Conservation (phyloP, 495 filamentous ascomycete species). For the Pyronema domesticum region DNA sequence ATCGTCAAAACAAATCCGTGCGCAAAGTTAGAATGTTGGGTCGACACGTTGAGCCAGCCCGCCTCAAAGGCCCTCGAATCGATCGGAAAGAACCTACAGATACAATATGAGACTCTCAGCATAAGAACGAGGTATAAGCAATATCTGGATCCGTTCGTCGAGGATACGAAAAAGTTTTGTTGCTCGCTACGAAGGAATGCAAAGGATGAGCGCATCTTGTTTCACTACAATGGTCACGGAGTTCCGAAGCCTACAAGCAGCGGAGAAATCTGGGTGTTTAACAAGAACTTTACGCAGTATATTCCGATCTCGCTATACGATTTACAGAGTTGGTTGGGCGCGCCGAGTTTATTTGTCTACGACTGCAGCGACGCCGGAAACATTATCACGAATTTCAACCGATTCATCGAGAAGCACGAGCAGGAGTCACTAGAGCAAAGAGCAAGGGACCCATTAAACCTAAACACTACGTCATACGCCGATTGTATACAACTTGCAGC, state of each 20-base stretch:
- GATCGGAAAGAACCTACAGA: slow-evolving; percentile 87
- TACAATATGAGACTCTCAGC: slow-evolving; percentile 87
- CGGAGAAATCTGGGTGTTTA: slow-evolving; percentile 98
- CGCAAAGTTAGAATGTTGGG: slow-evolving; percentile 90
- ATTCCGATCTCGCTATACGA: slow-evolving; percentile 95
- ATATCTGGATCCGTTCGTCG: slow-evolving; percentile 85
- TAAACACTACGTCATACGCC: slow-evolving; percentile 43
- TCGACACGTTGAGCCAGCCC: slow-evolving; percentile 67
- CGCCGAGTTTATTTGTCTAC: slow-evolving; percentile 90
- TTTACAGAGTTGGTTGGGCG: slow-evolving; percentile 86
- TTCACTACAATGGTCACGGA: slow-evolving; percentile 97
- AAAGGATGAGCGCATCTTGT: slow-evolving; percentile 83
- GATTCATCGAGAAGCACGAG: slow-evolving; percentile 86
- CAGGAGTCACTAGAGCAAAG: slow-evolving; percentile 58
- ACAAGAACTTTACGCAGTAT: slow-evolving; percentile 96
- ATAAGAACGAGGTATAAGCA: slow-evolving; percentile 92
- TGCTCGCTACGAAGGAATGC: slow-evolving; percentile 74
- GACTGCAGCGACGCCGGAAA: slow-evolving; percentile 93
- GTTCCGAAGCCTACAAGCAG: slow-evolving; percentile 93
- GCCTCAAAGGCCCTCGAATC: slow-evolving; percentile 75
- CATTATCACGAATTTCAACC: slow-evolving; percentile 84
- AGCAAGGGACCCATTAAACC: slow-evolving; percentile 54
- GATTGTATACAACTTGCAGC: slow-evolving; percentile 88
- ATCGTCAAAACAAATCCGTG: slow-evolving; percentile 74
- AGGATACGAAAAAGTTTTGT: slow-evolving; percentile 93